Conservation (phyloP, 1,284 basidiomycete species). For the Cutaneotrichosporon sp. region DNA sequence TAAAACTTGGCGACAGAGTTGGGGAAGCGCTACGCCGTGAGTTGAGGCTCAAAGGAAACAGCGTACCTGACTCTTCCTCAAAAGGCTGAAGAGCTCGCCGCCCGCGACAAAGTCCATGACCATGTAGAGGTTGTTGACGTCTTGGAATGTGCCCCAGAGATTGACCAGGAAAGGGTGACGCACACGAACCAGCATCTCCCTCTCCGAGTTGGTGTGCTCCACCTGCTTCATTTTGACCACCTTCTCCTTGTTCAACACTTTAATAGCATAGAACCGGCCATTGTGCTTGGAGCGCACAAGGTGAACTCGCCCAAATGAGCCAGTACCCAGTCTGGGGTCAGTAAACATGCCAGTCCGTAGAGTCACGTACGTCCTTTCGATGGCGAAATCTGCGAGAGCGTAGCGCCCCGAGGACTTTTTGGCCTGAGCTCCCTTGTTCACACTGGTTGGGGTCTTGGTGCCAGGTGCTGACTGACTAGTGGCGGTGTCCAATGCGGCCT, state of each 20-base stretch:
- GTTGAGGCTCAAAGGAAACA: slow-evolving; percentile 1
- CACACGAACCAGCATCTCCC: slow-evolving; percentile 79
- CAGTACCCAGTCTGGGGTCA: slow-evolving; percentile 63
- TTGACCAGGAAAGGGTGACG: slow-evolving; percentile 97
- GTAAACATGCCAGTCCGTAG: no score
- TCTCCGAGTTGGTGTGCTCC: slow-evolving; percentile 95
- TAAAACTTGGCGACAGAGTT: slow-evolving; percentile 99
- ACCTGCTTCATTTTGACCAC: slow-evolving; percentile 95
- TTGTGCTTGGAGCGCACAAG: slow-evolving; percentile 89
- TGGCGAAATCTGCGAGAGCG: slow-evolving; percentile 51
- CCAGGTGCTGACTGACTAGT: slow-evolving; percentile 15
- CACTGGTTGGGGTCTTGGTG: slow-evolving; percentile 20
- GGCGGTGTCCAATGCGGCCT: slow-evolving; percentile 42
- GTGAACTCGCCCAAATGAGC: slow-evolving; percentile 92
- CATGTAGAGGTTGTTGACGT: slow-evolving; percentile 92
- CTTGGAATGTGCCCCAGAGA: slow-evolving; percentile 96
- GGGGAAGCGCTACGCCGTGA: slow-evolving; percentile 71
- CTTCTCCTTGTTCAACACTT: slow-evolving; percentile 88
- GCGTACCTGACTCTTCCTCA: slow-evolving; percentile 78
- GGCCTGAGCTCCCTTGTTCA: slow-evolving; percentile 21
- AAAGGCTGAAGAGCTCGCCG: slow-evolving; percentile 87
- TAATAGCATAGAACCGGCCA: slow-evolving; percentile 87
- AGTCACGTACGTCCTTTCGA: slow-evolving; percentile 49
- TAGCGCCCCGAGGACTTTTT: slow-evolving; percentile 53
- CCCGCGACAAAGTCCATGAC: slow-evolving; percentile 99